These are phyloP conservation scores for Venturiaceae sp. DNA, from an alignment of 2,329 filamentous ascomycete species.

Conservation along the genomic window DNA sequence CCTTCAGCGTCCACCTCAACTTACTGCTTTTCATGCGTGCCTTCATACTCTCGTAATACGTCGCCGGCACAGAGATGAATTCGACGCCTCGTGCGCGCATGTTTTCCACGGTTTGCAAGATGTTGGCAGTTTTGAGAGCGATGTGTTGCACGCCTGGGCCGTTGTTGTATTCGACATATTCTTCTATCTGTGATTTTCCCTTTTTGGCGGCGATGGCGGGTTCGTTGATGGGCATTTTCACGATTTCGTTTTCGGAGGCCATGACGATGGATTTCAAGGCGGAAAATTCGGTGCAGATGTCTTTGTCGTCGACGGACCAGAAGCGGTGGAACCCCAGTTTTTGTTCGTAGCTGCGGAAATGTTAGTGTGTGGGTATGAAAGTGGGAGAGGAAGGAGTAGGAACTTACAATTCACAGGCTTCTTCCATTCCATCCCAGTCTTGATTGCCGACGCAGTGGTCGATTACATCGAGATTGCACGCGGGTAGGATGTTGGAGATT, in stretches of 20 bases:
- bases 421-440: constrained; percentile 82
- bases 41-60: constrained; percentile 75
- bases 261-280: constrained; percentile 86
- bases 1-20: constrained; percentile 50
- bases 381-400: background rate
- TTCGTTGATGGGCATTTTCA: constrained; percentile 99
- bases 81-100: constrained; percentile 81
- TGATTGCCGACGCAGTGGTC: constrained; percentile 98
- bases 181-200: constrained; percentile 89
- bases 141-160: constrained; percentile 91
- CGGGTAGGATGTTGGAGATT: constrained; percentile 44
- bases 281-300: constrained; percentile 88
- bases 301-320: constrained; percentile 90
- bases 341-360: constrained; percentile 65
- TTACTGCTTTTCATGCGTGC: constrained; percentile 53
- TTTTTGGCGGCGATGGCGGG: constrained; percentile 85
- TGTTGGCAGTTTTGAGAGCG: constrained; percentile 72
- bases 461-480: constrained; percentile 61
- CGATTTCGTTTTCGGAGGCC: constrained; percentile 71
- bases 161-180: constrained; percentile 74
- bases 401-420: constrained; percentile 47
- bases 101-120: constrained; percentile 66
- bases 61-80: constrained; percentile 81
- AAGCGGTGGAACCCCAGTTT: constrained; percentile 91
- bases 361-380: background rate